These are phyloP conservation scores for Hanseniaspora thailandica DNA, from an alignment of 805 yeast species.

Conservation along the genomic window DNA sequence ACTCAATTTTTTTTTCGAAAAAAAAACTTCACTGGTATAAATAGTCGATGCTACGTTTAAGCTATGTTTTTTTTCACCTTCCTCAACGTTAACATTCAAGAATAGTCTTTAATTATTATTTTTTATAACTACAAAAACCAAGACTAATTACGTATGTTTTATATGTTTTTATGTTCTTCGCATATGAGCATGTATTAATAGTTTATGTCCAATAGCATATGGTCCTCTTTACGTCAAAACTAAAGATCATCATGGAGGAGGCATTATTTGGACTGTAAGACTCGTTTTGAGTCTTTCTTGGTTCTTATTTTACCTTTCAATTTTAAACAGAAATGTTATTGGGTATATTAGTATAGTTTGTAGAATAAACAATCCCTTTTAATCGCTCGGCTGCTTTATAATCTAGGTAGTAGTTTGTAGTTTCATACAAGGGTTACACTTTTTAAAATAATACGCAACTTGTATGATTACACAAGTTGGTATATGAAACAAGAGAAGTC, in stretches of 20 bases:
- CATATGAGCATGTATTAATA: conserved; percentile 13
- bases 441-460: not conserved
- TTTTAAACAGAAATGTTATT: conserved; percentile 5
- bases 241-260: not conserved
- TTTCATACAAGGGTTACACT: conserved; percentile 32
- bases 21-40: not conserved
- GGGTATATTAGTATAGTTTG: conserved; percentile 11
- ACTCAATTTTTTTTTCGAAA: not conserved
- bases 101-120: not conserved
- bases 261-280: not conserved
- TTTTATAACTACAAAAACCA: not conserved
- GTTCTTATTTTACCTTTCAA: not conserved
- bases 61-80: too few relatives aligned
- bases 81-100: too few relatives aligned
- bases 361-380: conserved; percentile 28
- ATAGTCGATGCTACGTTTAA: too few relatives aligned
- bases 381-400: conserved; percentile 32
- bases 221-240: not conserved
- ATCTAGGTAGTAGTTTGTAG: conserved; percentile 29
- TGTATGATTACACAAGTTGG: too few relatives aligned
- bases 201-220: not conserved
- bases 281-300: not conserved
- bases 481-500: too few relatives aligned
- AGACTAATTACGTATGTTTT: conserved; percentile 14
- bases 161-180: conserved; percentile 13